Evolutionary conservation across 306 rosid species (phyloP), one percentile per base, ranked within the genome.

Genomic region (Vicia villosa): DNA sequence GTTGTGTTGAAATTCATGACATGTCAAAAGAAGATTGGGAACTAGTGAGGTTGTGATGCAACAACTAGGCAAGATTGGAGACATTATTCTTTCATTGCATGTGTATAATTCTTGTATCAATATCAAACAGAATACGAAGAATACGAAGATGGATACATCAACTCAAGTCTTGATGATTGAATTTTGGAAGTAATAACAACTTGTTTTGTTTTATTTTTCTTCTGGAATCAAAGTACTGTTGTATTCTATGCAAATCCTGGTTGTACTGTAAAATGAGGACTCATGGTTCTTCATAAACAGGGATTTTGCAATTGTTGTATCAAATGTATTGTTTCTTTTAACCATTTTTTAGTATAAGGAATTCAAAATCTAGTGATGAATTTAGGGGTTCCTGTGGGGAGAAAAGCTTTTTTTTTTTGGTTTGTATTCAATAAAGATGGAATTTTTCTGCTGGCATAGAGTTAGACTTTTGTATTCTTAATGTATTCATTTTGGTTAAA

Each of bases 21-120:
- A 80, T 89, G 91, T 83, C 98, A 37, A 85, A 90, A 80, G 96
- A 85, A 82, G 91, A 92, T 6, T 92, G 96, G 98, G 95, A 86
- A 73, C 68, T 83, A 64, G 84, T 81, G 64, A 78, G 82, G 51
- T 75, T 69, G 77, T 89, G 84, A 83, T 66, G 66, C 79, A 17
- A 56, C 70, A 73, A 24, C 60, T 21, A 63, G 32, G 76, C 72
- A 64, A 60, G 69, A 51, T 56, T 9, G 65, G 62, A 76, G 63
- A 52, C 75, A 26, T 45, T 12, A 66, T 70, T 80, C 66, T 78
- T 66, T 75, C 79, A 52, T 67, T 61, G 62, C 69, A 72, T 75
- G 79, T 79, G 67, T 81, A 71, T 83, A 79, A 24, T 75, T 68
- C 63, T 71, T 79, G 75, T 68, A 67, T 68, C 67, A 54, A 46